Evolutionary conservation across 495 filamentous ascomycete genomes (phyloP).

Genomic region (Penicillium cataractarum): DNA sequence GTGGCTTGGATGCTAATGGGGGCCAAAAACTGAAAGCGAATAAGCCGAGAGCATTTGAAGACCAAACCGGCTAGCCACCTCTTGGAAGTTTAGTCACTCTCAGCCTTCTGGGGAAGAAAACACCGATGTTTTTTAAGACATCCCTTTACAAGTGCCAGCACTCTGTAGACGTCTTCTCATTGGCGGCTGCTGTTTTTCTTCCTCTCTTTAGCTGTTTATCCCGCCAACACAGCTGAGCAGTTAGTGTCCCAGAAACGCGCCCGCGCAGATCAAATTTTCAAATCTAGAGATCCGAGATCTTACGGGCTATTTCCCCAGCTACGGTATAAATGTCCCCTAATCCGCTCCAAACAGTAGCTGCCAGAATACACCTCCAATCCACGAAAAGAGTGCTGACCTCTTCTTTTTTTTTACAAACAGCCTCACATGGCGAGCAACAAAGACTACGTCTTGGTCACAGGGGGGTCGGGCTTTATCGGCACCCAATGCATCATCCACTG

Average conservation of each 20-base stretch:
- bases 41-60: background rate
- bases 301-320: background rate
- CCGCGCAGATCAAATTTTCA: background rate
- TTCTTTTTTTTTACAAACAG: background rate
- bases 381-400: background rate
- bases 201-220: background rate
- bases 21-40: background rate
- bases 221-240: background rate
- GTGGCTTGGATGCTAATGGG: background rate
- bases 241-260: no score
- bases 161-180: background rate
- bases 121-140: no score
- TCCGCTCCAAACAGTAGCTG: background rate
- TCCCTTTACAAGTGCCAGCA: no score
- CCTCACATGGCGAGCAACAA: background rate
- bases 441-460: slow-evolving; percentile 13
- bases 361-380: background rate
- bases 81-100: no score
- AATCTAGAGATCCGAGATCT: background rate
- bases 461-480: slow-evolving; percentile 17
- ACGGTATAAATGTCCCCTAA: background rate
- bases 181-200: background rate
- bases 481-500: slow-evolving; percentile 15
- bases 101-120: no score
- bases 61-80: no score